Percentiles rank a stretch among this genome's conserved stretches.
These are phyloP conservation scores for Cucurbita pepo DNA, from an alignment of 306 rosid species.

Conservation along the genomic window DNA sequence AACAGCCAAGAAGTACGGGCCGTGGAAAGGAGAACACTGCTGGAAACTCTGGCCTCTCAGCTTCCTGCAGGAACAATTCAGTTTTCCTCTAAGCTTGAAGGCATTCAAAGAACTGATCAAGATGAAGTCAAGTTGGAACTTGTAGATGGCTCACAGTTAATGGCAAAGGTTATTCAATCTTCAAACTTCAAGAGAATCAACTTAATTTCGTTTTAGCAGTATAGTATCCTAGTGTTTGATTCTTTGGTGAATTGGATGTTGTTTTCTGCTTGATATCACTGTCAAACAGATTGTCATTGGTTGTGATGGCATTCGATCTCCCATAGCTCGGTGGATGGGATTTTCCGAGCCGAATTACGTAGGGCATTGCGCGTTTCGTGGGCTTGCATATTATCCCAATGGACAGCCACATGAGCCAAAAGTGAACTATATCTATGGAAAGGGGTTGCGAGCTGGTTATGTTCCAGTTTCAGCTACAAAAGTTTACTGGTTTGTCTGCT, in stretches of 20 bases:
- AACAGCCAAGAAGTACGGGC: constrained; percentile 88
- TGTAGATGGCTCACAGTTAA: constrained; percentile 46
- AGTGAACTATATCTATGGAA: constrained; percentile 58
- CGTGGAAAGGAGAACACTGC: constrained; percentile 68
- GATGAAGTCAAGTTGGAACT: constrained; percentile 50
- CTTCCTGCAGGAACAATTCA: constrained; percentile 36
- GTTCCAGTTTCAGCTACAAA: constrained; percentile 77
- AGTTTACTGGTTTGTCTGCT: constrained; percentile 93
- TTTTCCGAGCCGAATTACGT: constrained; percentile 45
- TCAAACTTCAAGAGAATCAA: neutral
- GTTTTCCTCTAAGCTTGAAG: constrained; percentile 56
- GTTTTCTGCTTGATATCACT: neutral
- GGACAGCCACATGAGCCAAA: constrained; percentile 53
- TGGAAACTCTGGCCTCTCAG: constrained; percentile 63
- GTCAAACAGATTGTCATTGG: constrained; percentile 63
- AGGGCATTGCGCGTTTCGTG: constrained; percentile 74
- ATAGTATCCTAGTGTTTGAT: neutral
- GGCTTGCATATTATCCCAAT: constrained; percentile 45
- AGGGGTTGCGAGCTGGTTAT: constrained; percentile 69
- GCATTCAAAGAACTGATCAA: constrained; percentile 25
- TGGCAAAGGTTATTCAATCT: constrained; percentile 39
- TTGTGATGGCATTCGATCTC: constrained; percentile 77
- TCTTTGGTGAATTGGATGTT: neutral
- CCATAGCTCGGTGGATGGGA: constrained; percentile 84
- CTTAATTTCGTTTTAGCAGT: neutral